A percentile compares a stretch with the other conserved stretches of the same genome.
Evolutionary conservation across 306 rosid genomes (phyloP).

Genomic region (Lupinus albus): DNA sequence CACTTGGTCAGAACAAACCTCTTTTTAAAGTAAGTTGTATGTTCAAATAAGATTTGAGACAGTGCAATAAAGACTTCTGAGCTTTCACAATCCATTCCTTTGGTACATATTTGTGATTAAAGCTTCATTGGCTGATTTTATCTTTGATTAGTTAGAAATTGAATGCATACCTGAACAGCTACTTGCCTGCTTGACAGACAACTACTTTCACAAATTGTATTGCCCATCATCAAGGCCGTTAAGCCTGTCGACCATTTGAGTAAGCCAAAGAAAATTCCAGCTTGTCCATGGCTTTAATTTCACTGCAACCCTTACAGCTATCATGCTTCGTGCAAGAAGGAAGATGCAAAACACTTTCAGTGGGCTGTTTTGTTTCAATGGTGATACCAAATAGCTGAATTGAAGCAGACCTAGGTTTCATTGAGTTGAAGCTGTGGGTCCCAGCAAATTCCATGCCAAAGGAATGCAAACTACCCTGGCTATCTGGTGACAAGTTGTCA

Average conservation of each 20-base stretch:
- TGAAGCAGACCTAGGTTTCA: slow-evolving; percentile 46
- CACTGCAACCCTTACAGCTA: slow-evolving; percentile 41
- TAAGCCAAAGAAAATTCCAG: slow-evolving; percentile 48
- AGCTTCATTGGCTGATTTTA: slow-evolving; percentile 2
- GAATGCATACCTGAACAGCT: slow-evolving; percentile 63
- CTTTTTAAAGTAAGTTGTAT: neutral
- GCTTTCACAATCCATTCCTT: slow-evolving; percentile 20
- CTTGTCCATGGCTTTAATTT: slow-evolving; percentile 37
- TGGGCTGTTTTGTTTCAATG: slow-evolving; percentile 52
- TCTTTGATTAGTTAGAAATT: slow-evolving; percentile 17
- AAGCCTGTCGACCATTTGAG: slow-evolving; percentile 49
- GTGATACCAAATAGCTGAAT: slow-evolving; percentile 71
- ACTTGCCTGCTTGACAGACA: slow-evolving; percentile 49
- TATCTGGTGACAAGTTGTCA: slow-evolving; percentile 59
- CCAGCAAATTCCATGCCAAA: slow-evolving; percentile 50
- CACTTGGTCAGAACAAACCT: slow-evolving; percentile 21
- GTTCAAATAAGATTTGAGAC: slow-evolving; percentile 13
- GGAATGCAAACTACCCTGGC: slow-evolving; percentile 63
- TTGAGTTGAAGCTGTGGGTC: slow-evolving; percentile 46
- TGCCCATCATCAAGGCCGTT: slow-evolving; percentile 51
- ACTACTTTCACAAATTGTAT: slow-evolving; percentile 52
- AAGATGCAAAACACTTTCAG: slow-evolving; percentile 45
- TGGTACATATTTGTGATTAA: neutral
- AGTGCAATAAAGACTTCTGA: slow-evolving; percentile 5
- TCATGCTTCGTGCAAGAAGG: slow-evolving; percentile 46